Conservation (phyloP, 495 filamentous ascomycete genomes). For the Sphaerosporella brunnea region DNA sequence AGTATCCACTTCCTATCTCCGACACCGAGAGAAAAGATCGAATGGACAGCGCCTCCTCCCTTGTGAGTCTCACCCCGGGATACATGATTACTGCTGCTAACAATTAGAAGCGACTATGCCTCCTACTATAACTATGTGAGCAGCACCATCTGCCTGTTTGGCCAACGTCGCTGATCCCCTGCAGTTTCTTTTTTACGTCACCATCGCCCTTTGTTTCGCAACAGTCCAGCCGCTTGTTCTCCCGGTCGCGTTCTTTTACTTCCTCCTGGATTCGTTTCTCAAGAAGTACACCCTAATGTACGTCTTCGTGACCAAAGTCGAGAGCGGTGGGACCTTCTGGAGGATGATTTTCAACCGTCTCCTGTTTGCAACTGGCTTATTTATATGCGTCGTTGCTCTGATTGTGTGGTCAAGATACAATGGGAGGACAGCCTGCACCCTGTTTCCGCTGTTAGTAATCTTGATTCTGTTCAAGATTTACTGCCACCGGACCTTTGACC, state of each 20-base stretch:
- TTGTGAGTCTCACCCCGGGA: too few relatives aligned
- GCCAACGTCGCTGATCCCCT: neutral
- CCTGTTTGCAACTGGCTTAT: constrained; percentile 61
- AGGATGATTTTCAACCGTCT: constrained; percentile 77
- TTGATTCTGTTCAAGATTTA: constrained; percentile 75
- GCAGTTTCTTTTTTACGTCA: constrained; percentile 81
- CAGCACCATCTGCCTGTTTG: neutral
- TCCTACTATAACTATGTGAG: constrained; percentile 70
- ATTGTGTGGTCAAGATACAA: constrained; percentile 39
- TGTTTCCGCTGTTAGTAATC: constrained; percentile 63
- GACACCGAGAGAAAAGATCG: constrained; percentile 82
- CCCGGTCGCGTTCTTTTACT: constrained; percentile 82
- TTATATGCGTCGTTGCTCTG: constrained; percentile 62
- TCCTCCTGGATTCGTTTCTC: constrained; percentile 64
- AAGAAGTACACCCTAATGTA: constrained; percentile 95
- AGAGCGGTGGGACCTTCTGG: constrained; percentile 92
- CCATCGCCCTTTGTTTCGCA: constrained; percentile 71
- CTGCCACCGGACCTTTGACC: constrained; percentile 59
- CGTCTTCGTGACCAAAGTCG: constrained; percentile 87
- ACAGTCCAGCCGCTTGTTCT: constrained; percentile 78
- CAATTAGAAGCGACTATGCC: constrained; percentile 88
- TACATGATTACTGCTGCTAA: too few relatives aligned
- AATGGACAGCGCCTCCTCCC: constrained; percentile 74
- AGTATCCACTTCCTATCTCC: constrained; percentile 66
- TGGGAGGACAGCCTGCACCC: constrained; percentile 18